Conservation (phyloP, 805 yeast species). For the Dipodascopsis tothii region DNA sequence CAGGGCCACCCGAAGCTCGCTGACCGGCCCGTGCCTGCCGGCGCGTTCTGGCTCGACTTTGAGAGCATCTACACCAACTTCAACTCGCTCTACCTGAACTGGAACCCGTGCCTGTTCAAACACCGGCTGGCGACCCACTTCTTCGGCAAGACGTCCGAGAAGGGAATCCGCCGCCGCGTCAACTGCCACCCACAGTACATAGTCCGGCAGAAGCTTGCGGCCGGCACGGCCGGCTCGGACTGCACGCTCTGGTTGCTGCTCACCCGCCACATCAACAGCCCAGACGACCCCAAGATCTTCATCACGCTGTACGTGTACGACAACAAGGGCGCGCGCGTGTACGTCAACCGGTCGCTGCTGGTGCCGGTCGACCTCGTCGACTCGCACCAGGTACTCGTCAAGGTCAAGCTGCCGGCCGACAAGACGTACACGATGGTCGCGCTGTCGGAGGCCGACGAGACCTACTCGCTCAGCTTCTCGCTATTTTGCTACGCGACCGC, state of each 20-base stretch:
- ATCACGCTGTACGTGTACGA: constrained; percentile 12
- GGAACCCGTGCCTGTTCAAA: constrained; percentile 41
- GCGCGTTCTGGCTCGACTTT: constrained; percentile 28
- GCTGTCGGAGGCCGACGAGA: not conserved
- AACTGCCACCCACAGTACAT: too few species aligned
- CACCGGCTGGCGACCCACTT: constrained; percentile 11
- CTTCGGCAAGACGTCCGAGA: not conserved
- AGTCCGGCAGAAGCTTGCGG: too few species aligned
- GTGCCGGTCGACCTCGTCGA: constrained; percentile 14
- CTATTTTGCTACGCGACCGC: constrained; percentile 12
- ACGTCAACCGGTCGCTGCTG: constrained; percentile 1
- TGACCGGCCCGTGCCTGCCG: constrained; percentile 10
- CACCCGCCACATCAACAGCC: constrained; percentile 4
- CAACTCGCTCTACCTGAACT: constrained; percentile 53
- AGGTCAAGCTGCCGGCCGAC: constrained; percentile 9
- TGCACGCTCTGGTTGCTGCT: constrained; percentile 16
- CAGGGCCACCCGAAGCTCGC: not conserved
- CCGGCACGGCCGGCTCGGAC: too few species aligned
- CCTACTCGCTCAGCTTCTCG: constrained; percentile 4
- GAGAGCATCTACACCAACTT: constrained; percentile 36
- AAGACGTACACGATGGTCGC: constrained; percentile 11
- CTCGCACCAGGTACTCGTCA: constrained; percentile 10
- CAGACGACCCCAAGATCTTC: constrained; percentile 4
- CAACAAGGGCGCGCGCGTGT: constrained; percentile 9
- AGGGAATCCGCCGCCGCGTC: not conserved